These are phyloP conservation scores for Lactarius sanguifluus DNA, from an alignment of 768 basidiomycete species.

Conservation along the genomic window DNA sequence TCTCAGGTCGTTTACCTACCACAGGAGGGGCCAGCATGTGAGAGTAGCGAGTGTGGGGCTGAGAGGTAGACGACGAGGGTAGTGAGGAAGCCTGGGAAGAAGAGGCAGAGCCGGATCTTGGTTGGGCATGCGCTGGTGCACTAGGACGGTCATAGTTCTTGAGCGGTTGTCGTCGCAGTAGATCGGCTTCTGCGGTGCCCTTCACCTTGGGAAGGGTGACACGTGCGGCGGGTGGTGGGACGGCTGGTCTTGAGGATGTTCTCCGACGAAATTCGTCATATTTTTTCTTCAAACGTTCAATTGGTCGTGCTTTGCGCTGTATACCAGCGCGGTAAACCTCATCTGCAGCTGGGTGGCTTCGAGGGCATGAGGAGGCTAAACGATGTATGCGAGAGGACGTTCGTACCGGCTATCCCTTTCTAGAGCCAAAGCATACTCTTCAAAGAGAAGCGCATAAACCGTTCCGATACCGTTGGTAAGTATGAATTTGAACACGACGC, in stretches of 20 bases:
- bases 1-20: conserved; percentile 71
- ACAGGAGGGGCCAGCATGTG: conserved; percentile 69
- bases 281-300: conserved; percentile 78
- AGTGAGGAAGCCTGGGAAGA: conserved; percentile 34
- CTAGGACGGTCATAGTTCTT: conserved; percentile 23
- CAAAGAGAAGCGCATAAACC: conserved; percentile 81
- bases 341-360: conserved; percentile 76
- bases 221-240: conserved; percentile 10
- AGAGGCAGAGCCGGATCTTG: conserved; percentile 32
- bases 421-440: conserved; percentile 82
- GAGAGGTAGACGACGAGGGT: conserved; percentile 27
- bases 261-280: conserved; percentile 68
- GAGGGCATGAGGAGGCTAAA: conserved; percentile 7
- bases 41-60: conserved; percentile 53
- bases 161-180: conserved; percentile 27
- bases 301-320: conserved; percentile 73
- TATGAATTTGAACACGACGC: conserved; percentile 58
- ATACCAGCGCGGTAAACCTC: conserved; percentile 81
- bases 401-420: conserved; percentile 74
- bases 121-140: conserved; percentile 25
- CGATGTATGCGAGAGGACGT: neutral
- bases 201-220: conserved; percentile 27
- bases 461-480: conserved; percentile 53
- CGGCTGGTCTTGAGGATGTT: conserved; percentile 23
- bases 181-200: conserved; percentile 27